Conservation (phyloP, 2,329 filamentous ascomycete genomes). For the Colletotrichum karsti region DNA sequence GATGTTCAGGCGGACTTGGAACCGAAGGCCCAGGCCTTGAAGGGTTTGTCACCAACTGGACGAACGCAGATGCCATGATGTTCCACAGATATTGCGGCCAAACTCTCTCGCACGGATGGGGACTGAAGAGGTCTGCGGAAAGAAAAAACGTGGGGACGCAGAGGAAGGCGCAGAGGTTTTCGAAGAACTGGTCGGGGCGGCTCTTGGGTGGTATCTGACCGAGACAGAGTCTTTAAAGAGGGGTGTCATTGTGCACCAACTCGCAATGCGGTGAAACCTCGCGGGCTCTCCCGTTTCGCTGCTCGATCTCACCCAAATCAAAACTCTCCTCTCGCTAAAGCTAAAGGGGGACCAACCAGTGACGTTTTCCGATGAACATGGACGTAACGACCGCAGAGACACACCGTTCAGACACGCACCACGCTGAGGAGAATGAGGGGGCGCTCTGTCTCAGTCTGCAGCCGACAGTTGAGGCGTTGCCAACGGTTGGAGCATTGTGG, state of each 20-base stretch:
- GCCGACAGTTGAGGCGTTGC: conserved; percentile 18
- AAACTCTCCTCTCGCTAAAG: neutral
- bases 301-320: neutral
- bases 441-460: conserved; percentile 10
- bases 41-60: neutral
- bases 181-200: neutral
- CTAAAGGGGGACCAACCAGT: neutral
- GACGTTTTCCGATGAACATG: neutral
- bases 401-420: neutral
- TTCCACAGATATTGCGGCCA: neutral
- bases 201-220: neutral
- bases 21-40: neutral
- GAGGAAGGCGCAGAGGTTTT: neutral
- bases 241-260: neutral
- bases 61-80: neutral
- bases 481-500: neutral
- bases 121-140: neutral
- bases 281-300: conserved; percentile 1
- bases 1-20: neutral
- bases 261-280: conserved; percentile 4
- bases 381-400: neutral
- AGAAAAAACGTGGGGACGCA: neutral
- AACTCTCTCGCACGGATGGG: neutral
- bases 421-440: neutral
- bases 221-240: conserved; percentile 5